Base-by-base conservation (phyloP, 129 eudicot species). In the Tanacetum coccineum region DNA sequence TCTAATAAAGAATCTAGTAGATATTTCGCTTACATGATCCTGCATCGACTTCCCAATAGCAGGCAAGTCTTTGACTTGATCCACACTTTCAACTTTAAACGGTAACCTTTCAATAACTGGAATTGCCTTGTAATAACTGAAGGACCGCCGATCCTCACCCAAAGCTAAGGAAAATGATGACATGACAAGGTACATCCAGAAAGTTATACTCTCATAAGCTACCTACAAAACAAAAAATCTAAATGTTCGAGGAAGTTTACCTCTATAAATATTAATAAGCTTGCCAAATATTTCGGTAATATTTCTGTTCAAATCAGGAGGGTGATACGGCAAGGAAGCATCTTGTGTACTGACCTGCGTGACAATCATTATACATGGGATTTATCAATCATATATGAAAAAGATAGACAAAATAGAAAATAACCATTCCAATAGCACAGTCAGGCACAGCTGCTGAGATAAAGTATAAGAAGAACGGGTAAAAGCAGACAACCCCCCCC, bases 121-220 rank as follows among this genome's bases (percentile, higher is more conserved):
- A 74, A 92, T 88, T 64, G 96, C 95, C 81, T 88, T 92, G 79
- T 92, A 72, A 82, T 92, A 92, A 78, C 98, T 92, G 76, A 88
- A 92, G 67, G 98, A 92, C 70, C 98, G 76, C 69, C 96, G 80
- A 46, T 92, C 96, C 58, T 92, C 98, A 62, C 96, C 98, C 81
- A 92, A 75, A 47, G 98, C 98, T 92, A 70, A 18, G 45, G 36
- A 71, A 71, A 44, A 14, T 25, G 51, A 25, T 76, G 63, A 40
- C 62, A 74, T 59, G 40, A 50, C 15, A 65, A 39, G 51, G 22
- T 53, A 59, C 46, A n/a, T 28, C 65, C 55, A 64, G 19, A n/a
- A 83, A 53, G 11, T 5, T 15, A 68, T 56, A 54, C 28, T 68
- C 62, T 13, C 30, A 22, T 45, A n/a, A 42, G 49, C 62, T 57